Base-by-base conservation (phyloP, 208 protist species). In the Acanthamoeba healyi region DNA sequence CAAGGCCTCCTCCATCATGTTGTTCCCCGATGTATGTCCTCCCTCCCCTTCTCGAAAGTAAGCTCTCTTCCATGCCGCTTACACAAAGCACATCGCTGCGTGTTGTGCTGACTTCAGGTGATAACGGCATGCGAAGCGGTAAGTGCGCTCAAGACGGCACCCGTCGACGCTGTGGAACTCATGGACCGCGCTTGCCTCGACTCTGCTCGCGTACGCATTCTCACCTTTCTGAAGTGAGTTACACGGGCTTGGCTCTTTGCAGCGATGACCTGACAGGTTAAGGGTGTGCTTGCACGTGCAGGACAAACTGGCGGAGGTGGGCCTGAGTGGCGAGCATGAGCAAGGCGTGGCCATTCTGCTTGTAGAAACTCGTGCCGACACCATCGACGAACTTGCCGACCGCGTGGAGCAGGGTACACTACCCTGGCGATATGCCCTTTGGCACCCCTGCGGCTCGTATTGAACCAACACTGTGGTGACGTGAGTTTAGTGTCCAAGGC, bases 111-210 rank as follows among this genome's bases (percentile, higher is more conserved):
- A 49, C 44, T 12, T 14, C 65, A 74, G 65, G 65, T 74, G 34
- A 74, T 74, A 3, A 94, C 92, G 26, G 96, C 96, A 1, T 90
- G 91, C 38, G 82, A 92, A 34, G 95, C 94, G 7, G 94, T 94
- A 15, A 61, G 46, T n/a, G 74, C 67, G 58, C 91, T 97, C 19
- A 94, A 95, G 42, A 38, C 67, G 63, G 72, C 58, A 0, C 58
- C 44, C 58, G 92, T 96, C 26, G 93, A 96, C 65, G 96, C 96
- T 19, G 96, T 96, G 19, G 96, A 97, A 92, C 70, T 97, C 32
- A 89, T 95, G 65, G 94, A 95, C 61, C 36, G 92, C 36, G 94
- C 92, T 2, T 70, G 58, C 40, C 67, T 95, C 26, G 32, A 38
- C 3, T 86, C 87, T 46, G 88, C 61, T 70, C 74, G 38, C 32